These are phyloP conservation scores for Draba incana DNA, from an alignment of 345 rosid genomes.

Conservation along the genomic window DNA sequence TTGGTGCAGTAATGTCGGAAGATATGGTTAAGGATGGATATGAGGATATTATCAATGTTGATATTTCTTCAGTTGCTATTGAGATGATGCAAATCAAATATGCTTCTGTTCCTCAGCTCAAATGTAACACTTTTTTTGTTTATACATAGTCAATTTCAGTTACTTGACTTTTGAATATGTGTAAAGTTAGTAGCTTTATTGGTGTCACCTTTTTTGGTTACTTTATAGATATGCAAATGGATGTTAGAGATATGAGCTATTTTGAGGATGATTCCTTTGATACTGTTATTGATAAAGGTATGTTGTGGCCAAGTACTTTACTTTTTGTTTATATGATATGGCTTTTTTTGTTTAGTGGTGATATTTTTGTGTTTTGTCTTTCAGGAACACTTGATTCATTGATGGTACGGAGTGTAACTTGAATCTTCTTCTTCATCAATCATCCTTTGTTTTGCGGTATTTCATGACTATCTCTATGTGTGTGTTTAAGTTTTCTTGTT, in stretches of 20 bases:
- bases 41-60: conserved; percentile 73
- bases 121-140: conserved; percentile 62
- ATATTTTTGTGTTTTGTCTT: conserved; percentile 13
- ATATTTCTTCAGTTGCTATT: conserved; percentile 84
- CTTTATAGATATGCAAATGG: conserved; percentile 80
- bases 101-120: conserved; percentile 71
- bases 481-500: conserved; percentile 17
- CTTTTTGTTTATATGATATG: not conserved
- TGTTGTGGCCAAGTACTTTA: not conserved
- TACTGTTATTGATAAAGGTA: conserved; percentile 86
- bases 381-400: conserved; percentile 98
- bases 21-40: conserved; percentile 98
- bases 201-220: not conserved
- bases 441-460: conserved; percentile 24
- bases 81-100: conserved; percentile 80
- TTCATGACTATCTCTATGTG: conserved; percentile 27
- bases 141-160: no score
- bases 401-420: conserved; percentile 63
- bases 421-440: conserved; percentile 25
- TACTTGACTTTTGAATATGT: conserved; percentile 1
- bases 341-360: conserved; percentile 28
- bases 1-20: conserved; percentile 84
- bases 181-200: conserved; percentile 23
- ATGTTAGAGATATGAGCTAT: conserved; percentile 89
- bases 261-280: conserved; percentile 76